These are phyloP conservation scores for Starmerella cellae DNA, from an alignment of 805 yeast genomes.

Conservation along the genomic window DNA sequence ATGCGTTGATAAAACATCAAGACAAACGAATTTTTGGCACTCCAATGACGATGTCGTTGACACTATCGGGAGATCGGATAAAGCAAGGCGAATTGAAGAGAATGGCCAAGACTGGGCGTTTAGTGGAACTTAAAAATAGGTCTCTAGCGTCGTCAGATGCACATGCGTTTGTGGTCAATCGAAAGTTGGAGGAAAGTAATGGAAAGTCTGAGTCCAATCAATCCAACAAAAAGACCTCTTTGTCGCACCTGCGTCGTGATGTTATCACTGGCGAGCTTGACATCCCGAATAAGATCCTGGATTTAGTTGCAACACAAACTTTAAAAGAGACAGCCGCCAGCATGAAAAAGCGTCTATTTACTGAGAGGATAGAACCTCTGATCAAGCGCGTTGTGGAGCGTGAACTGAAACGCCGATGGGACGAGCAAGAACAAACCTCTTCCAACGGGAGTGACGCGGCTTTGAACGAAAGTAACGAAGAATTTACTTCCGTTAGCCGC, in stretches of 20 bases:
- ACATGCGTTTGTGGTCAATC: background rate
- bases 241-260: background rate
- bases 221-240: background rate
- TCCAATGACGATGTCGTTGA: background rate
- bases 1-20: background rate
- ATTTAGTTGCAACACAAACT: background rate
- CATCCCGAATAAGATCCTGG: background rate
- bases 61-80: conserved; percentile 5
- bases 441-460: too few species aligned
- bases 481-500: too few species aligned
- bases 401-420: background rate
- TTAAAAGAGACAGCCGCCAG: background rate
- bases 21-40: background rate
- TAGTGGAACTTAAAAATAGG: background rate
- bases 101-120: background rate
- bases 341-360: background rate
- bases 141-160: background rate
- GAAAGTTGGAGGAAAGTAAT: background rate
- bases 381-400: background rate
- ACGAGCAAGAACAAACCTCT: too few species aligned
- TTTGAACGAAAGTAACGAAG: too few species aligned
- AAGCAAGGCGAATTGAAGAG: background rate
- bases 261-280: background rate
- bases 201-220: background rate
- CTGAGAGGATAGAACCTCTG: background rate